phyloP scores from a whole-genome alignment of 805 yeast species.

The Wickerhamomyces ciferrii region DNA sequence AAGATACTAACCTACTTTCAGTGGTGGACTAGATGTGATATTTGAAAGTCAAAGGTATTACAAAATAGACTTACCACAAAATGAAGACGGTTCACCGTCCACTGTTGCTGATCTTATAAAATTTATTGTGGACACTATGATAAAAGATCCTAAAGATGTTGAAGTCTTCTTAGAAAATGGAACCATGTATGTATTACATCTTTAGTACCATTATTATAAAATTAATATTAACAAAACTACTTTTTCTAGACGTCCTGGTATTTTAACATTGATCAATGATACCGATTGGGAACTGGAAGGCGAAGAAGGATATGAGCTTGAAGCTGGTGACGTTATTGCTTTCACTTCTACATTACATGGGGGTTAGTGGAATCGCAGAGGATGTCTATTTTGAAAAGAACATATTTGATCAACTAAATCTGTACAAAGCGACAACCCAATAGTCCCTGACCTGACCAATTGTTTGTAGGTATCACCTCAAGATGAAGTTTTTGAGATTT shows the following conservation, averaged over 20 bases:
- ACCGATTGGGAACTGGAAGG: conserved; percentile 97
- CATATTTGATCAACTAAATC: conserved; percentile 19
- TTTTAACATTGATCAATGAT: conserved; percentile 85
- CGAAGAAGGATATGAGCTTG: conserved; percentile 73
- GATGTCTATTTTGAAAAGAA: not conserved
- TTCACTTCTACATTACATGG: conserved; percentile 96
- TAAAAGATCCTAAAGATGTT: conserved; percentile 55
- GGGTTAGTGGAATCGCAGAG: conserved; percentile 48
- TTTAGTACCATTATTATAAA: too few species aligned
- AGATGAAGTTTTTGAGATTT: conserved; percentile 22
- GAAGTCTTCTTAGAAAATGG: conserved; percentile 80
- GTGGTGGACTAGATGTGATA: conserved; percentile 83
- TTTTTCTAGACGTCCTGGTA: conserved; percentile 65
- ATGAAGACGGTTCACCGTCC: conserved; percentile 28
- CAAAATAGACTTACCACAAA: conserved; percentile 41
- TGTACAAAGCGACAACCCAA: conserved; percentile 59
- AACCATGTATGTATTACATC: conserved; percentile 37
- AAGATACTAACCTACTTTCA: conserved; percentile 3
- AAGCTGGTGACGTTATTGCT: conserved; percentile 70
- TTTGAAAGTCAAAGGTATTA: conserved; percentile 56
- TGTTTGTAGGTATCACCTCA: conserved; percentile 37
- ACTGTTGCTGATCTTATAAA: conserved; percentile 46
- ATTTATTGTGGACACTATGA: conserved; percentile 47
- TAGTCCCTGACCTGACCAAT: conserved; percentile 67
- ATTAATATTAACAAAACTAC: not conserved